Percentiles rank a stretch among this genome's conserved stretches.
Evolutionary conservation across 2,329 filamentous ascomycete species (phyloP).

Genomic region (Emydomyces testavorans): DNA sequence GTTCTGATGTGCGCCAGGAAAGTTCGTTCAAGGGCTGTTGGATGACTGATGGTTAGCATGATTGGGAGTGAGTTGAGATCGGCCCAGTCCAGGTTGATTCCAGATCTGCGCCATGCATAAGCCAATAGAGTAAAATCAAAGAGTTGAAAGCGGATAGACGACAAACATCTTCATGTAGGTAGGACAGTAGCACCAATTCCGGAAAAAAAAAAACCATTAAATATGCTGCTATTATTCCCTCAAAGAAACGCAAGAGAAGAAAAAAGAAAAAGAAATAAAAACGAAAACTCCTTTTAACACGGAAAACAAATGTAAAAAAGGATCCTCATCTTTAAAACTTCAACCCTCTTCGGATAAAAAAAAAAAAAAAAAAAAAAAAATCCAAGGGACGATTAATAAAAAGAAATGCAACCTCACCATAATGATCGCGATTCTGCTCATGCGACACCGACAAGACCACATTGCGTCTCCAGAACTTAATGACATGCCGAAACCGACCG

Average conservation of each 20-base stretch:
- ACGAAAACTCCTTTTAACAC: background rate
- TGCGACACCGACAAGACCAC: slow-evolving; percentile 30
- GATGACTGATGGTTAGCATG: background rate
- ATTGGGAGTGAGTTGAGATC: background rate
- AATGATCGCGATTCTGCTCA: slow-evolving; percentile 34
- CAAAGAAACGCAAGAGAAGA: background rate
- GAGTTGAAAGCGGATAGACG: background rate
- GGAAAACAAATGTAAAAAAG: background rate
- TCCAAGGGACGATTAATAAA: background rate
- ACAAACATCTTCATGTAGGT: background rate
- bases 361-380: background rate
- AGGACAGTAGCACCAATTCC: background rate
- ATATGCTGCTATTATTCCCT: background rate
- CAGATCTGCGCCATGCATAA: no score
- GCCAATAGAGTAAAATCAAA: no score
- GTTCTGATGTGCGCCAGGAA: slow-evolving; percentile 64
- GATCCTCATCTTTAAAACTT: background rate
- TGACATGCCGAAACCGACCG: slow-evolving; percentile 55
- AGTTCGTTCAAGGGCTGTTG: slow-evolving; percentile 58
- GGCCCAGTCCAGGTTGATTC: background rate
- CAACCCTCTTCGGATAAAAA: background rate
- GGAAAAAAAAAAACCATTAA: background rate
- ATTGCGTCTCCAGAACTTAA: slow-evolving; percentile 67
- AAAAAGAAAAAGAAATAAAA: background rate
- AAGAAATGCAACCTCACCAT: slow-evolving; percentile 24